A percentile compares a stretch with the other conserved stretches of the same genome.
Conservation (phyloP, 2,329 filamentous ascomycete species). For the Penicillium sp. region DNA sequence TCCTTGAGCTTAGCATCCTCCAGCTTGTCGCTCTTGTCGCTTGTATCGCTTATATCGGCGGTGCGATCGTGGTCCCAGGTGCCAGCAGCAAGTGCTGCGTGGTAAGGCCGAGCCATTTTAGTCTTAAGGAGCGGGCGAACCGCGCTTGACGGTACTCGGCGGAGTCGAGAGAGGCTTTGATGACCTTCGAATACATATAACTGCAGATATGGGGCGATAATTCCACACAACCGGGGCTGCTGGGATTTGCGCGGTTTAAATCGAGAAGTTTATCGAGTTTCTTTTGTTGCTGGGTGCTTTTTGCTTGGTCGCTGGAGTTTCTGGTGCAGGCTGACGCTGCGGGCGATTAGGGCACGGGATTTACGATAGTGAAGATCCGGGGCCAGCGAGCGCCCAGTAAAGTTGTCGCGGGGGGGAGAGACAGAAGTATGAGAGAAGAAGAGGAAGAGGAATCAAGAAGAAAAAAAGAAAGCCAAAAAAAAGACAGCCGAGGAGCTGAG, state of each 20-base stretch:
- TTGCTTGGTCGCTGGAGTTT: neutral
- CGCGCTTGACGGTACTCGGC: constrained; percentile 32
- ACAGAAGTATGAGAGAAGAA: constrained; percentile 2
- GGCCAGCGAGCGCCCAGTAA: neutral
- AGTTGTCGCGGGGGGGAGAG: constrained; percentile 1
- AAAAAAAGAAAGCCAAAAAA: neutral
- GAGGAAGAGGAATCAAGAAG: constrained; percentile 5
- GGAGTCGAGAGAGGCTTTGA: constrained; percentile 23
- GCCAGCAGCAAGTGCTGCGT: constrained; percentile 16
- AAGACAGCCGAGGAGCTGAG: neutral
- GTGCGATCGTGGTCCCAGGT: constrained; percentile 18
- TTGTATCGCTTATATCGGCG: constrained; percentile 11
- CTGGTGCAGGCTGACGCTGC: neutral
- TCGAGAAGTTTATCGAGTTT: neutral
- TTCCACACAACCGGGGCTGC: neutral
- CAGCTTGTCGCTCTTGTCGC: constrained; percentile 14
- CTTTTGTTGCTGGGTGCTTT: neutral
- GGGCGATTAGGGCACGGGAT: constrained; percentile 5
- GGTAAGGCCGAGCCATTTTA: constrained; percentile 37
- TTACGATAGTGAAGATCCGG: constrained; percentile 4
- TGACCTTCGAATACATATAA: constrained; percentile 36
- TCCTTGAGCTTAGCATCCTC: constrained; percentile 29
- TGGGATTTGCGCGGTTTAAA: neutral
- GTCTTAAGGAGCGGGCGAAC: constrained; percentile 32
- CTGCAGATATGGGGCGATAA: neutral